Evolutionary conservation across 495 filamentous ascomycete species (phyloP), one percentile per base, ranked within the genome.

Genomic region (Apodospora peruviana): DNA sequence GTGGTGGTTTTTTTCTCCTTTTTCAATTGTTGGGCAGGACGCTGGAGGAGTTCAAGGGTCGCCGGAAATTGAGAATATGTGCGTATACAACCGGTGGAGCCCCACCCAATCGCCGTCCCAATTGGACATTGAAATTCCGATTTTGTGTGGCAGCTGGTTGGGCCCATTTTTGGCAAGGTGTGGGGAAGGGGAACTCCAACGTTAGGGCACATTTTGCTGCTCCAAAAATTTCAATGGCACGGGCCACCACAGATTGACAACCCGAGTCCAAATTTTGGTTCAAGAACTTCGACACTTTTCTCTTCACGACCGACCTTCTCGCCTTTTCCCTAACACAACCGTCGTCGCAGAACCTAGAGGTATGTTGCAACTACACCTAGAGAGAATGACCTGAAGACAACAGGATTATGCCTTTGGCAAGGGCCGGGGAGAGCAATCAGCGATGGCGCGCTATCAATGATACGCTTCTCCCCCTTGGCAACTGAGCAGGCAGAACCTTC

Each of bases 401-500:
- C 51, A 68, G 27, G 27, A 32, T 32, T 60, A 64, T 55, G 63
- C 64, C 70, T 63, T 72, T 70, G 64, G 66, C 68, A 52, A 65
- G 66, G 73, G 71, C 72, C 60, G 70, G 60, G 71, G 69, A 70
- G 64, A 67, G 72, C 70, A 75, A 75, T 75, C 72, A 66, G 47
- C 35, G 40, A 44, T 49, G 52, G 56, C 52, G 56, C 23, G 48
- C 22, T 34, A 24, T 47, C 35, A 43, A 47, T 68, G 87, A 90
- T 82, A 90, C 86, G 83, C 83, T 75, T 75, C 70, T 80, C 80
- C 78, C 78, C 79, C 75, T 74, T 75, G 72, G 70, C 81, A 80
- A 56, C 74, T 81, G 87, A 89, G 88, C 87, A 84, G 85, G 72
- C 86, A 91, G 88, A 95, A 91, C 89, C 90, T 86, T 88, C 78